Evolutionary conservation across 352 stramenopile species (phyloP).

Genomic region (Phytophthora rubi): DNA sequence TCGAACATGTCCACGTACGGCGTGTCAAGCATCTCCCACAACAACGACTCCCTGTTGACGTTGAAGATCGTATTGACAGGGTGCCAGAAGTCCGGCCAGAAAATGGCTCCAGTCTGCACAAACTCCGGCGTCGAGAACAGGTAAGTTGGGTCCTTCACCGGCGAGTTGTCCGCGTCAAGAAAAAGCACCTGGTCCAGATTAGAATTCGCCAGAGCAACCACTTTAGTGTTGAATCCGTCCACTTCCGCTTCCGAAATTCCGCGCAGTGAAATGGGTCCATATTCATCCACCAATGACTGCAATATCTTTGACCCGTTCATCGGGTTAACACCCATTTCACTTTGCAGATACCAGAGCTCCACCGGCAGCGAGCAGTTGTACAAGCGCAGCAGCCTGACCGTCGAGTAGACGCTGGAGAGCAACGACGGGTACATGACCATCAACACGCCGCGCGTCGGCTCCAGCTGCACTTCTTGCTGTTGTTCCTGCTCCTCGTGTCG

Average conservation of each 20-base stretch:
- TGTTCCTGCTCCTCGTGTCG: constrained; percentile 8
- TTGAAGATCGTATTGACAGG: constrained; percentile 65
- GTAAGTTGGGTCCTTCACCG: constrained; percentile 52
- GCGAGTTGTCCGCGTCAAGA: constrained; percentile 63
- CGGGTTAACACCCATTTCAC: constrained; percentile 35
- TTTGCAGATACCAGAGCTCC: constrained; percentile 56
- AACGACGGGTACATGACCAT: constrained; percentile 61
- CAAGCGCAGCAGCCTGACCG: constrained; percentile 40
- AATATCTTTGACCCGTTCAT: constrained; percentile 27
- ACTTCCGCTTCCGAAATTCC: constrained; percentile 35
- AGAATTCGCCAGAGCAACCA: constrained; percentile 47
- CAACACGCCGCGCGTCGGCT: constrained; percentile 40
- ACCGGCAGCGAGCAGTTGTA: constrained; percentile 47
- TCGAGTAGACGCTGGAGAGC: constrained; percentile 46
- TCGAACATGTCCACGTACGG: constrained; percentile 65
- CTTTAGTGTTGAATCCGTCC: constrained; percentile 58
- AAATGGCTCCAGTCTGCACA: constrained; percentile 44
- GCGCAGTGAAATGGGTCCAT: constrained; percentile 32
- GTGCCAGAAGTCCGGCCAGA: constrained; percentile 79
- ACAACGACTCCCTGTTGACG: constrained; percentile 49
- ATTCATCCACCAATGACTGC: constrained; percentile 26
- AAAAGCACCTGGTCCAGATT: constrained; percentile 54
- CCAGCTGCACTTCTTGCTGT: background rate
- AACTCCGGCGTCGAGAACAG: constrained; percentile 54
- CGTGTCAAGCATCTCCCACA: constrained; percentile 58